These are phyloP conservation scores for Nannizziopsis barbatae DNA, from an alignment of 2,329 filamentous ascomycete species.

Conservation along the genomic window DNA sequence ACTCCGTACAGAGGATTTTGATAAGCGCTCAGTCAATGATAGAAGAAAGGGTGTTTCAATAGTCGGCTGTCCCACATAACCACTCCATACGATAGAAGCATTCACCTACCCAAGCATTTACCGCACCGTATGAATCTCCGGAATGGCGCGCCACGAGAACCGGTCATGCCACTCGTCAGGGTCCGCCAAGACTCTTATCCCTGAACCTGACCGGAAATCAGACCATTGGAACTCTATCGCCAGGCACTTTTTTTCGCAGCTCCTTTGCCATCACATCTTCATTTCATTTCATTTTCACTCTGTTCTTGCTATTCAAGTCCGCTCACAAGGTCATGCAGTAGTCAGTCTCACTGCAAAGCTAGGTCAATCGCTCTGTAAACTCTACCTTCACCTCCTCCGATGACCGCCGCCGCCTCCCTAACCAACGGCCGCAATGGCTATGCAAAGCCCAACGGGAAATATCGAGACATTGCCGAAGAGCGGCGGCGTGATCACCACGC, in stretches of 20 bases:
- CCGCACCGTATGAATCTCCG: too few species aligned
- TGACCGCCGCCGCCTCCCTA: conserved; percentile 54
- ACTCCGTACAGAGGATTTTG: too few species aligned
- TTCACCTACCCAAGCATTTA: too few species aligned
- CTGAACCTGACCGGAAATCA: not conserved
- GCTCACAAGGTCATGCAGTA: not conserved
- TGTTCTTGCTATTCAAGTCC: not conserved
- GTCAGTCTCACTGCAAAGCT: too few species aligned
- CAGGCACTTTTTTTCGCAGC: not conserved
- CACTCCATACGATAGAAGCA: too few species aligned
- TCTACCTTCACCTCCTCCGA: conserved; percentile 80
- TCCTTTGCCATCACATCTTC: not conserved
- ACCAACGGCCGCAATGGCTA: conserved; percentile 38
- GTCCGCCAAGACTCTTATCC: not conserved
- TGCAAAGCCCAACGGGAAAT: not conserved
- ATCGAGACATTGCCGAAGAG: conserved; percentile 28
- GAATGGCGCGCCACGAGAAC: too few species aligned
- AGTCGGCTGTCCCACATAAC: too few species aligned
- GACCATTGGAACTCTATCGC: too few species aligned
- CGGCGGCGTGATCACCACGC: conserved; percentile 47
- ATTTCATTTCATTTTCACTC: not conserved
- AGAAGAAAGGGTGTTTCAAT: too few species aligned
- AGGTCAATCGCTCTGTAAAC: too few species aligned
- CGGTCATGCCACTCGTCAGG: too few species aligned
- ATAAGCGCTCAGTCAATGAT: too few species aligned